Conservation (phyloP, 352 stramenopile species). For the Phytophthora pinifolia region DNA sequence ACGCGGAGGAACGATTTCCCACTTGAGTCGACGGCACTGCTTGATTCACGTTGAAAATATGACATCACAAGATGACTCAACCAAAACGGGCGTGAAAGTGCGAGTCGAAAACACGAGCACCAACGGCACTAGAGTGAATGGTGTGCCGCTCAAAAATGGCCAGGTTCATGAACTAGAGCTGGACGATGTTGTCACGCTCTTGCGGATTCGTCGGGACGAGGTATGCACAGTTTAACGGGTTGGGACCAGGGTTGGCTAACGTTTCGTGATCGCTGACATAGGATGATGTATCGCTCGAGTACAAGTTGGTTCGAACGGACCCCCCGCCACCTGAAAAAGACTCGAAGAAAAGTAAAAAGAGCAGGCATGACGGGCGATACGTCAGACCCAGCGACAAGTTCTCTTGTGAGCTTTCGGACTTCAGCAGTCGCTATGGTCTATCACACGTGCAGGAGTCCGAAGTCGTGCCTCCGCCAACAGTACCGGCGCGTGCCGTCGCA, state of each 20-base stretch:
- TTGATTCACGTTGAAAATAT: slow-evolving; percentile 54
- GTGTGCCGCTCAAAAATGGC: slow-evolving; percentile 45
- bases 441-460: slow-evolving; percentile 18
- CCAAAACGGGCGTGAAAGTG: slow-evolving; percentile 41
- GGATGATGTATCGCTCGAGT: slow-evolving; percentile 48
- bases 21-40: slow-evolving; percentile 64
- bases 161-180: slow-evolving; percentile 47
- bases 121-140: slow-evolving; percentile 69
- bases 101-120: slow-evolving; percentile 73
- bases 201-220: slow-evolving; percentile 47
- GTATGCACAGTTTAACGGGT: slow-evolving; percentile 26
- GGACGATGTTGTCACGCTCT: slow-evolving; percentile 57
- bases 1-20: slow-evolving; percentile 47
- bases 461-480: not conserved
- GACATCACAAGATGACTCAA: slow-evolving; percentile 22
- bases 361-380: slow-evolving; percentile 34
- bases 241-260: not conserved
- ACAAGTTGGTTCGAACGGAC: slow-evolving; percentile 33
- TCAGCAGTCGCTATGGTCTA: slow-evolving; percentile 22
- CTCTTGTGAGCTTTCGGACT: slow-evolving; percentile 19
- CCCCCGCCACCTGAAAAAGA: slow-evolving; percentile 6
- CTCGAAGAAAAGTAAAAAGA: slow-evolving; percentile 20
- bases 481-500: slow-evolving; percentile 14
- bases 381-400: slow-evolving; percentile 36
- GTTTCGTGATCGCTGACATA: slow-evolving; percentile 12